phyloP scores from a whole-genome alignment of 768 basidiomycete genomes.

The Xerocomus potaroensis region DNA sequence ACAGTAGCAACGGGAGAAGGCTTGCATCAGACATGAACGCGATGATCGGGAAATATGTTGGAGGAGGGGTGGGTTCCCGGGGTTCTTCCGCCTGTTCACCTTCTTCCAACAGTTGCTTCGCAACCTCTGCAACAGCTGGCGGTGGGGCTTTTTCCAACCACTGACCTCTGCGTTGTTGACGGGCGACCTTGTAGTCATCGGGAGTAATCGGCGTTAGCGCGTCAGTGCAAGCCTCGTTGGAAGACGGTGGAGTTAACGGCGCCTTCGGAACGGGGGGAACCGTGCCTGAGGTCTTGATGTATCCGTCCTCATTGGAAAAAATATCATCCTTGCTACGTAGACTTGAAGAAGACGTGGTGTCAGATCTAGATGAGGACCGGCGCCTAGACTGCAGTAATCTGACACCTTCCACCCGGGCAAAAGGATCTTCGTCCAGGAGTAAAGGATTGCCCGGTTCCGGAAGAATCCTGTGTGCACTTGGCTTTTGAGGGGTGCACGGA shows the following conservation, averaged over 20 bases:
- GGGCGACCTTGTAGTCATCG: conserved; percentile 38
- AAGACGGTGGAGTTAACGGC: not conserved
- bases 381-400: conserved; percentile 36
- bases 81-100: conserved; percentile 10
- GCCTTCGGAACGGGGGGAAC: not conserved
- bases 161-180: conserved; percentile 38
- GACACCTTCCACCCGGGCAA: conserved; percentile 53
- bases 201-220: conserved; percentile 24
- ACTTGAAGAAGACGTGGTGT: not conserved
- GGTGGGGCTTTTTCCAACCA: conserved; percentile 39
- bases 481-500: conserved; percentile 31
- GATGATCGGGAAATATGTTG: conserved; percentile 47
- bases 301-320: conserved; percentile 9
- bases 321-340: conserved; percentile 3
- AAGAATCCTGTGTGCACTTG: conserved; percentile 10
- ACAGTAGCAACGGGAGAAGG: conserved; percentile 52
- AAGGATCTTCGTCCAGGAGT: conserved; percentile 37
- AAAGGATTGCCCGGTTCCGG: conserved; percentile 18
- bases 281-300: not conserved
- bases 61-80: conserved; percentile 23
- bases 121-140: conserved; percentile 30
- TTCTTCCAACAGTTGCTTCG: conserved; percentile 20
- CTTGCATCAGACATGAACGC: conserved; percentile 49
- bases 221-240: not conserved
- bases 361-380: conserved; percentile 4